Evolutionary conservation across 257 asterid genomes (phyloP).

Genomic region (Nicotiana noctiflora): DNA sequence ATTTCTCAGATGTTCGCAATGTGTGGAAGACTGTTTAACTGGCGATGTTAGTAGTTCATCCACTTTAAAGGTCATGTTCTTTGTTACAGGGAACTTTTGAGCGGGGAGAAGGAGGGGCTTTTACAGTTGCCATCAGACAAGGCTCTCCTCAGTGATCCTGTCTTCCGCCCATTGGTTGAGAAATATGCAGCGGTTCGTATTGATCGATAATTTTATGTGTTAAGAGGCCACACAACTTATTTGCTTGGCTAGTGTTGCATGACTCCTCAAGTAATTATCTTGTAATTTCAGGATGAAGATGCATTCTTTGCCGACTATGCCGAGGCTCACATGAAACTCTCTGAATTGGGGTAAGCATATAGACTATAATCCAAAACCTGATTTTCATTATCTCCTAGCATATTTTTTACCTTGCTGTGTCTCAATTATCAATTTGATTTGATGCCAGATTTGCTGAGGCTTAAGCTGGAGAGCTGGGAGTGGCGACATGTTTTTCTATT

Average conservation of each 20-base stretch:
- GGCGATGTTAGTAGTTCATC: not conserved
- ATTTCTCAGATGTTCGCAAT: not conserved
- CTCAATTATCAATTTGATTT: not conserved
- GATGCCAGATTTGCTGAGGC: constrained; percentile 53
- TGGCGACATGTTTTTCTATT: too few relatives aligned
- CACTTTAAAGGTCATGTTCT: not conserved
- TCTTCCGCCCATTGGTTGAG: constrained; percentile 64
- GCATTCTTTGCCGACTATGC: constrained; percentile 81
- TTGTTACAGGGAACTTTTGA: constrained; percentile 53
- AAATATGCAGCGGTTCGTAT: constrained; percentile 60
- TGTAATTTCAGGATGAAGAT: constrained; percentile 59
- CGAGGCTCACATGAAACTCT: constrained; percentile 61
- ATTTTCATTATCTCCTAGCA: not conserved
- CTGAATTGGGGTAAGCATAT: constrained; percentile 64
- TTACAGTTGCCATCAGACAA: constrained; percentile 74
- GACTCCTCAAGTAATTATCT: not conserved
- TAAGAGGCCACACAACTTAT: too few relatives aligned
- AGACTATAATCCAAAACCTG: not conserved
- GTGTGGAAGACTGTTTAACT: too few relatives aligned
- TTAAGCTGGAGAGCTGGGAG: constrained; percentile 17
- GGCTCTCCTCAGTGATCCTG: constrained; percentile 59
- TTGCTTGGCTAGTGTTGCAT: not conserved
- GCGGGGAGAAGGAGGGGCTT: constrained; percentile 72
- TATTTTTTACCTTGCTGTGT: not conserved
- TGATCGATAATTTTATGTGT: not conserved